Percentiles rank a stretch among this genome's conserved stretches.
phyloP scores from a whole-genome alignment of 1,284 basidiomycete genomes.

The Gomphus bonarii region DNA sequence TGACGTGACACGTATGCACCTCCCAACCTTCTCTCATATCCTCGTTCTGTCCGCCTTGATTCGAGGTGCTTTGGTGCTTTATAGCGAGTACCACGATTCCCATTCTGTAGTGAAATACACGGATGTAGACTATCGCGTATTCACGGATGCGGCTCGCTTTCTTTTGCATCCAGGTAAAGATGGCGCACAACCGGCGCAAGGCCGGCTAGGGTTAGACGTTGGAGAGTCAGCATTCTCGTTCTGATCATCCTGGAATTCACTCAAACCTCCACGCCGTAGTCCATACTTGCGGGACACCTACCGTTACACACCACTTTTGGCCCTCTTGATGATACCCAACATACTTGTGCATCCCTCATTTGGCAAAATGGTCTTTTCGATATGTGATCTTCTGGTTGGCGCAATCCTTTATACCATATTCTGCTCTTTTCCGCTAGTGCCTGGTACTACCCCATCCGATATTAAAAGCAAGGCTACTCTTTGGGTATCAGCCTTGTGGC shows the following conservation, averaged over 20 bases:
- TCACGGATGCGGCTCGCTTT: constrained; percentile 82
- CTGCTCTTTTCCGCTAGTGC: constrained; percentile 33
- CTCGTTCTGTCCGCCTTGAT: constrained; percentile 46
- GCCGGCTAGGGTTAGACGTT: constrained; percentile 40
- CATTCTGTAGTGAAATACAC: constrained; percentile 87
- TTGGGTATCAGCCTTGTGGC: constrained; percentile 49
- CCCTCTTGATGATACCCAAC: constrained; percentile 76
- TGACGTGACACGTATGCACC: too few relatives aligned
- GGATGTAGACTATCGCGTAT: constrained; percentile 94
- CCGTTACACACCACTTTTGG: constrained; percentile 91
- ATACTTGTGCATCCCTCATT: constrained; percentile 69
- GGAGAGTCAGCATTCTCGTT: constrained; percentile 50
- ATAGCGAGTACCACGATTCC: constrained; percentile 84
- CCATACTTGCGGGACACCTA: constrained; percentile 94
- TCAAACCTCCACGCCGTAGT: constrained; percentile 30
- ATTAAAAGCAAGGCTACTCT: constrained; percentile 31
- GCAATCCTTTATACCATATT: constrained; percentile 67
- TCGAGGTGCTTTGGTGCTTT: constrained; percentile 64
- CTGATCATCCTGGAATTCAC: background rate
- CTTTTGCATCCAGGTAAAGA: constrained; percentile 26
- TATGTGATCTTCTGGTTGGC: constrained; percentile 79
- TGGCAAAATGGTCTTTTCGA: constrained; percentile 85
- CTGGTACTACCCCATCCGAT: constrained; percentile 14
- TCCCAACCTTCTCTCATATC: constrained; percentile 33
- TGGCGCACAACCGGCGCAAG: constrained; percentile 44